Evolutionary conservation across 2,329 filamentous ascomycete genomes (phyloP), one percentile per base, ranked within the genome.

Genomic region (Claviceps fusiformis): DNA sequence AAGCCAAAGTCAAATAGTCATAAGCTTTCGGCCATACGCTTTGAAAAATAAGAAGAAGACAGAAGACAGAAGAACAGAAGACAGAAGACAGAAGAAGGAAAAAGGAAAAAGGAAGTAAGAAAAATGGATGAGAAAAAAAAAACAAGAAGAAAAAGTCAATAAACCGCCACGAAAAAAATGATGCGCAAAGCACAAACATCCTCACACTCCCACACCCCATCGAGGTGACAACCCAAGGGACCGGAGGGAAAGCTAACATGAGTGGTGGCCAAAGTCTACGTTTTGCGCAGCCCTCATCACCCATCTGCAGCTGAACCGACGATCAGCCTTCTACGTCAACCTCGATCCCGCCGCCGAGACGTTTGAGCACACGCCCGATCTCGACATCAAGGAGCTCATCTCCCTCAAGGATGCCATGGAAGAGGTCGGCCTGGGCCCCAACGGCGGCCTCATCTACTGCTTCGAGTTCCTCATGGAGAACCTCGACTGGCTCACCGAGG

Each of bases 301-400:
- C 58, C 89, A 97, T 66, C 84, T 97, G 31, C 84, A 89, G 63
- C 87, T 90, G 67, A 91, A 89, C 71, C 87, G 89, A 55, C 87
- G 91, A n/a, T 95, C 90, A 52, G 88, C 87, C 71, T 95, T 95
- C 78, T 98, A 97, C 73, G 86, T 98, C 68, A 98, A 98, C 73
- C 89, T 98, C 65, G 93, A 98, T 70, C 93, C 93, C 7, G 93
- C 93, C 55, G 93, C 93, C 67, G 91, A 96, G 71, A 79, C 85
- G 51, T 97, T 98, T 71, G 85, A 86, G 65, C 95, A 95, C 73
- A 78, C 88, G 62, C 93, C 91, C 27, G 91, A 95, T 69, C 82
- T 95, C 65, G 91, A 96, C 71, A 96, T 96, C 76, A 92, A 90
- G 70, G 90, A 96, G 64, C 81, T 96, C 59, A 95, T 96, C 70